Evolutionary conservation across 345 rosid species (phyloP).

Genomic region (Kernera saxatilis): DNA sequence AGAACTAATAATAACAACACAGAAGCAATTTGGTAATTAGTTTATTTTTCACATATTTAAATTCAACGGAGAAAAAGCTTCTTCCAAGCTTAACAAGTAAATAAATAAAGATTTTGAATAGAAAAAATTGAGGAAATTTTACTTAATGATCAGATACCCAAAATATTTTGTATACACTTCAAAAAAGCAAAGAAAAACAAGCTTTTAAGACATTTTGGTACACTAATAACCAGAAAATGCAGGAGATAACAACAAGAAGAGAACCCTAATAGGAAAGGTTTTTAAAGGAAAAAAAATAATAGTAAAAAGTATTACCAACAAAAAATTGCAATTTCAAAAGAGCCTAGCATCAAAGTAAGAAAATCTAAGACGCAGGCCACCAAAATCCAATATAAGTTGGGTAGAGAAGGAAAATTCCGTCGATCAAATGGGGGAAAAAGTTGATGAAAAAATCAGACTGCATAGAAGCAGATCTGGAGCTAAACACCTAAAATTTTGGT

Average conservation of each 20-base stretch:
- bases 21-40: too few species aligned
- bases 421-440: neutral
- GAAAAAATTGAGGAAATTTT: too few species aligned
- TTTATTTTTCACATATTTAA: neutral
- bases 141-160: neutral
- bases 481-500: neutral
- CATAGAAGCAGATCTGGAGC: conserved; percentile 28
- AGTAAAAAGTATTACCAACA: neutral
- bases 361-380: conserved; percentile 2
- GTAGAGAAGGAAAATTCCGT: neutral
- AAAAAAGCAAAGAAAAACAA: neutral
- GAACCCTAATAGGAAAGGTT: neutral
- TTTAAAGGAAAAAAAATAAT: neutral
- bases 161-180: neutral
- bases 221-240: neutral
- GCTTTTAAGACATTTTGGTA: neutral
- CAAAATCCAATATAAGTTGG: neutral
- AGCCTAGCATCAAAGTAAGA: neutral
- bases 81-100: neutral
- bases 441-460: neutral
- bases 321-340: neutral
- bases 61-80: neutral
- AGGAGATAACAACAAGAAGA: neutral
- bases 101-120: neutral
- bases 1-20: too few species aligned